phyloP scores from a whole-genome alignment of 331 rosid genomes.

The Cydonia oblonga region DNA sequence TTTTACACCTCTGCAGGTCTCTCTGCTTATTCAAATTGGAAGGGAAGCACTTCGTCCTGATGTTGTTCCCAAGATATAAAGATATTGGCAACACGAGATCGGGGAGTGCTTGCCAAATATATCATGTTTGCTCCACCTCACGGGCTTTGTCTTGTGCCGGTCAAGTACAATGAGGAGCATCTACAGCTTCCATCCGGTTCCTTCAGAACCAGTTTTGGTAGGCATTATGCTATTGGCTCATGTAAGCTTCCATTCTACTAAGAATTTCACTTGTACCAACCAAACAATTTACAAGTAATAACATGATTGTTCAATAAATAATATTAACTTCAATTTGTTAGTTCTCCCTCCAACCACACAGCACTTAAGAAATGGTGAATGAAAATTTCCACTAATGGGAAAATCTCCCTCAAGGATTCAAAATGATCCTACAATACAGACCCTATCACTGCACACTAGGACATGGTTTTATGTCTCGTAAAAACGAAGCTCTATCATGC shows the following conservation, averaged over 20 bases:
- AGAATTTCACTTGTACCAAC: background rate
- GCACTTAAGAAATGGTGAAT: no score
- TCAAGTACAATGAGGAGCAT: slow-evolving; percentile 63
- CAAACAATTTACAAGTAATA: background rate
- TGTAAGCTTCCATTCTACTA: slow-evolving; percentile 74
- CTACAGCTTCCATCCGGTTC: slow-evolving; percentile 51
- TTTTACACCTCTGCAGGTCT: slow-evolving; percentile 39
- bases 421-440: background rate
- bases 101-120: slow-evolving; percentile 76
- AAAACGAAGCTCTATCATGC: slow-evolving; percentile 89
- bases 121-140: slow-evolving; percentile 58
- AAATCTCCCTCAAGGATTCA: background rate
- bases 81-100: slow-evolving; percentile 67
- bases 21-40: slow-evolving; percentile 75
- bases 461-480: slow-evolving; percentile 39
- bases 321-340: no score
- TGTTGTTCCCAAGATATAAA: slow-evolving; percentile 43
- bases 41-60: slow-evolving; percentile 73
- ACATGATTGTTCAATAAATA: no score
- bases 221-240: slow-evolving; percentile 52
- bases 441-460: background rate
- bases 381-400: no score
- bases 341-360: no score
- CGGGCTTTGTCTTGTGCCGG: slow-evolving; percentile 68
- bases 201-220: slow-evolving; percentile 61